Evolutionary conservation across 1,139 yeast genomes (phyloP), one percentile per base, ranked within the genome.

Genomic region (Candida sp.): DNA sequence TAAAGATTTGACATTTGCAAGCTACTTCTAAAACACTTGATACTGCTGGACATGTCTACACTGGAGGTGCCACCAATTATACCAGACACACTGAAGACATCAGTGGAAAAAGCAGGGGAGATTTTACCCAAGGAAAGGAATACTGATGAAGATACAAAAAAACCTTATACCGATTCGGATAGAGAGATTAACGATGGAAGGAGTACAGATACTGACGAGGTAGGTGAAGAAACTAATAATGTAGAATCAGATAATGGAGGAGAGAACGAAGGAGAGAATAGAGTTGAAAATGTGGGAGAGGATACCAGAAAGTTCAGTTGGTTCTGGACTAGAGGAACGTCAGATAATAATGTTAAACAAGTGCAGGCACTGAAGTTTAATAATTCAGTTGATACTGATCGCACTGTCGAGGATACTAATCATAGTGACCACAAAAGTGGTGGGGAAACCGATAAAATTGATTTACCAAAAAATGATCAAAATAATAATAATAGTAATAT

Each of bases 261-360:
- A n/a, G n/a, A n/a, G n/a, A n/a, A n/a, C n/a, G n/a, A n/a, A n/a
- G n/a, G n/a, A n/a, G 19, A 15, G 19, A 15, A 15, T 15, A 15
- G 19, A 3, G 19, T n/a, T 32, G 34, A 32, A n/a, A 32, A 32
- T n/a, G 2, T 3, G 34, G 34, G 7, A 11, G 29, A 21, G 5
- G 22, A 34, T 9, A 22, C 8, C 29, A 22, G 22, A n/a, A 34
- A 36, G 15, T 21, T 19, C n/a, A 29, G 35, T 22, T 50, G 51
- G 53, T 36, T 44, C 12, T 40, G 34, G 48, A 54, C 37, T 54
- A 56, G 57, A 39, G 43, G 9, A 40, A 45, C 39, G 1, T 8
- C 11, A 11, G 29, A 25, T 25, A 25, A 25, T 11, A 40, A 6
- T 11, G 34, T 32, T 6, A 12, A 32, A 11, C n/a, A 12, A 11